Evolutionary conservation across 441 rosid species (phyloP), one percentile per base, ranked within the genome.

Genomic region (Populus hybrid): DNA sequence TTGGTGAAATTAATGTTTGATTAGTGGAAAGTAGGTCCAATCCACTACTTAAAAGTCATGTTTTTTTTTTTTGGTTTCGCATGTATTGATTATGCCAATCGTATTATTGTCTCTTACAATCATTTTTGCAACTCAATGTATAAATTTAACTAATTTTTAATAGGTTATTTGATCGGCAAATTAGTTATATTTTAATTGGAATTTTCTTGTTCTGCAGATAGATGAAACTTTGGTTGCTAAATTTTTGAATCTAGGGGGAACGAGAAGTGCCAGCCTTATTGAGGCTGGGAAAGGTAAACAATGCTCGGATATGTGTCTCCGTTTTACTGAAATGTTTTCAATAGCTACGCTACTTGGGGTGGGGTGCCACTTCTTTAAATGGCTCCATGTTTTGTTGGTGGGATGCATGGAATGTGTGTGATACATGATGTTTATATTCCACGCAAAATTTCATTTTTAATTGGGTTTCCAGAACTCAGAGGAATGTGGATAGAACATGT

Each of bases 201-300:
- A 68, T 38, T 72, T 12, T 73, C 30, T 67, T 69, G 46, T 38
- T 82, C 30, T 64, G 83, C 84, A 94, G 98, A 81, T 81, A 75
- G 81, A 79, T 32, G 80, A 80, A 71, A 71, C 83, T 67, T 79
- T 88, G 85, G 79, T 87, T 75, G 83, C 83, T 67, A 85, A 86
- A 79, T 91, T 90, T 83, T 57, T 85, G 81, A 83, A 79, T 78
- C 76, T 94, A 67, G 94, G 94, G 76, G 98, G 97, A 74, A 80
- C 18, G 59, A 80, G 34, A 79, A 85, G 92, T 79, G 75, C 79
- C 32, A 87, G 87, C 75, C 92, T 88, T 80, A 68, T 72, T 75
- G 91, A 89, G 79, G 88, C 85, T 69, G 92, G 86, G 67, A 87
- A 87, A 87, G 97, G 97, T 91, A 83, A 73, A 36, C 71, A 69